Base-by-base conservation (phyloP, 305 asterid species). In the Caryopteris hybrid region DNA sequence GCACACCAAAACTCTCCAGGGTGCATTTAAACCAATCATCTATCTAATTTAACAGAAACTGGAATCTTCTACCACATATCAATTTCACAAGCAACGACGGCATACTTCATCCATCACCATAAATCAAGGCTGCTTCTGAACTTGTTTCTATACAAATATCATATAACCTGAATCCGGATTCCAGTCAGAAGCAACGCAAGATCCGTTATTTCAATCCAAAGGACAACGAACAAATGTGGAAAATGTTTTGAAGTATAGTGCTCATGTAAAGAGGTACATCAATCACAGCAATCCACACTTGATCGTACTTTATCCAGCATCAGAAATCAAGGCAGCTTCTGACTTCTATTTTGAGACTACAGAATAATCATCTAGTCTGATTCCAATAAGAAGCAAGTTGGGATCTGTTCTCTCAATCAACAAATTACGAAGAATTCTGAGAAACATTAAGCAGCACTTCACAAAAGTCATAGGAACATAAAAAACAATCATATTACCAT, bases 401-500 rank as follows among this genome's bases (percentile, higher is more conserved):
- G 36, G 48, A 58, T 58, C 48, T 58, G 48, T 58, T 50, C 34
- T 64, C 25, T 36, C 51, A 47, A 69, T 25, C 69, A 39, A 38
- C 17, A 22, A 34, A 50, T 39, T 21, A 34, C 11, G 17, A 47
- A 48, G 2, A 22, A 16, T 34, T 47, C 55, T 5, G 29, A 14
- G 7, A 14, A 69, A 9, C 14, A 22, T 4, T 14, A 20, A 68
- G 55, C 42, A 22, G 42, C 51, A 58, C 33, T 64, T 64, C 59
- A 17, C 12, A 6, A 14, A 14, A n/a, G 7, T 14, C 31, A 25
- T 1, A 25, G 31, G 22, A 13, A 42, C 16, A 10, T 0, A n/a
- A 25, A 60, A 13, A 42, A 6, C 10, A 13, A 66, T 53, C 48
- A 45, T 21, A 29, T 75, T 89, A 93, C 99, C 99, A 87, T 93